Base-by-base conservation (phyloP, 306 rosid genomes). In the Quercus gilva region DNA sequence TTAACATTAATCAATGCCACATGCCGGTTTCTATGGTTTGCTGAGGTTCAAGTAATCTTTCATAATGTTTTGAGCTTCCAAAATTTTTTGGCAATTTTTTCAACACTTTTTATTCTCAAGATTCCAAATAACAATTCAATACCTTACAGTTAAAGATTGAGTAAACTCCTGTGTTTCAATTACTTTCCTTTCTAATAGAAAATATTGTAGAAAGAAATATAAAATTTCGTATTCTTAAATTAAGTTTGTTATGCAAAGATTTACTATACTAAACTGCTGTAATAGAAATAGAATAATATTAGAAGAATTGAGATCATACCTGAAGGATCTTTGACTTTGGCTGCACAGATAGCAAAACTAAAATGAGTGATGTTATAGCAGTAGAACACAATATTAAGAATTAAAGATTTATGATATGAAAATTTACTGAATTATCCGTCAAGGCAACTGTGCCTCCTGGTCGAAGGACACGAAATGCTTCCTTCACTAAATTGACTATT, bases 401-500 rank as follows among this genome's bases (percentile, higher is more conserved):
- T 25, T 29, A 80, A 35, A 43, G 25, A 12, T n/a, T 9, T 28
- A 9, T 74, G 21, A n/a, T 6, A 75, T 37, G 68, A 56, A 45
- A 60, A 55, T 26, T 64, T 87, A 90, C 94, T 83, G 92, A 85
- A 73, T 77, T 83, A 83, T 90, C 94, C 4, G 85, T 85, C 73
- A 90, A 14, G 52, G 90, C 89, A 20, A 90, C 18, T 0, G 91
- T 86, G 86, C 94, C 94, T 79, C 92, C 94, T 18, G 92, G 91
- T 9, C 87, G 85, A 85, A 90, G 92, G 69, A 90, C 85, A n/a
- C 89, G 90, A 58, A 90, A 88, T 73, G 92, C 88, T 85, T 90
- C 94, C 67, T 43, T 86, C 25, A 75, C 75, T 55, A 90, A 6
- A 67, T 79, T 84, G 19, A 80, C 84, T 78, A 86, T 90, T 31